Conservation (phyloP, 192 early-diverging fungal genomes). For the Pecoramyces ruminantium region DNA sequence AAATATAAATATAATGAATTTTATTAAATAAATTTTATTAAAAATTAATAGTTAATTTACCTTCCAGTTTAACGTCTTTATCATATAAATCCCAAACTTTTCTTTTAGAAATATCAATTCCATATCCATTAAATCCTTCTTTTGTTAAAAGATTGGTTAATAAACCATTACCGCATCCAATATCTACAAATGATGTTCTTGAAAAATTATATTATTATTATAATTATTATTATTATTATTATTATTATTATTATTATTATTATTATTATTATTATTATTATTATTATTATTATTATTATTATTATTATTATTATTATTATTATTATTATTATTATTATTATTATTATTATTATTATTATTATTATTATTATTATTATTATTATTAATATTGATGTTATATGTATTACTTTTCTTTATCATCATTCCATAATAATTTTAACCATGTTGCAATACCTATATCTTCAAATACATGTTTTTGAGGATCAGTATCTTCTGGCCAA, state of each 20-base stretch:
- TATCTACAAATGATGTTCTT: conserved; percentile 50
- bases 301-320: too few species aligned
- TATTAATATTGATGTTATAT: too few species aligned
- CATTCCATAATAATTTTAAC: conserved; percentile 57
- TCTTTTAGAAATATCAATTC: conserved; percentile 54
- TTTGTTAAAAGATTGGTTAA: conserved; percentile 49
- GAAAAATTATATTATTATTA: too few species aligned
- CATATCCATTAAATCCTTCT: conserved; percentile 55
- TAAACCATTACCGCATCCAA: conserved; percentile 76
- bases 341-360: too few species aligned
- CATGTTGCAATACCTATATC: conserved; percentile 75
- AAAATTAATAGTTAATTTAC: conserved; percentile 14
- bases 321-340: too few species aligned
- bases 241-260: too few species aligned
- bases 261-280: too few species aligned
- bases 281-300: too few species aligned
- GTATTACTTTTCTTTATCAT: not conserved
- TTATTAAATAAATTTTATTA: too few species aligned
- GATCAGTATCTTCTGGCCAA: conserved; percentile 74
- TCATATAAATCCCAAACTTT: conserved; percentile 49
- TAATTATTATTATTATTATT: too few species aligned
- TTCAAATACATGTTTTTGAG: conserved; percentile 69
- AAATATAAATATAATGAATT: too few species aligned
- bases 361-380: too few species aligned
- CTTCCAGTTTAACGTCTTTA: conserved; percentile 18